These are phyloP conservation scores for Globisporangium orthogonon DNA, from an alignment of 352 stramenopile genomes.

Conservation along the genomic window DNA sequence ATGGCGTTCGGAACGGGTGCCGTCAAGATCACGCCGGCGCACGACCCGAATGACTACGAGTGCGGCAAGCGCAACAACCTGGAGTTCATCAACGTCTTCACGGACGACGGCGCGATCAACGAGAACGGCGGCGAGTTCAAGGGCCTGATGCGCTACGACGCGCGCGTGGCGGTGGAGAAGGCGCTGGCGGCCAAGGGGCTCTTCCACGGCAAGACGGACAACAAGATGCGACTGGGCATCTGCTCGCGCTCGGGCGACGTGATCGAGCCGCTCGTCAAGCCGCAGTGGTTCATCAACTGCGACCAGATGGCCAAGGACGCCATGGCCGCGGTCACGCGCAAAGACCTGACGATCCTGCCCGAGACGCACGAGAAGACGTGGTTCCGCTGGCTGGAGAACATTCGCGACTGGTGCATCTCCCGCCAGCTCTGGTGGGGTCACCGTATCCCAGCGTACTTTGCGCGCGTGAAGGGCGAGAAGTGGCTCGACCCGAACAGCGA, in stretches of 20 bases:
- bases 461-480: conserved; percentile 79
- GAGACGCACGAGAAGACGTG: conserved; percentile 93
- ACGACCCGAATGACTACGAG: conserved; percentile 99
- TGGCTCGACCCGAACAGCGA: conserved; percentile 75
- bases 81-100: conserved; percentile 97
- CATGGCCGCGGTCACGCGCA: conserved; percentile 75
- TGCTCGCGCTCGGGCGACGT: conserved; percentile 98
- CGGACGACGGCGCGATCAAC: conserved; percentile 96
- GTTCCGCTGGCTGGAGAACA: conserved; percentile 98
- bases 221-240: conserved; percentile 98
- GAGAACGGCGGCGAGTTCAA: conserved; percentile 86
- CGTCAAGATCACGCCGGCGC: conserved; percentile 98
- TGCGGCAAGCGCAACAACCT: conserved; percentile 96
- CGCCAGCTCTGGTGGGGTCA: conserved; percentile 99
- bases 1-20: conserved; percentile 98
- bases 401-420: conserved; percentile 99
- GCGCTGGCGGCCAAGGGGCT: conserved; percentile 92
- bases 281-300: conserved; percentile 92
- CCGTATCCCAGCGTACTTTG: conserved; percentile 98
- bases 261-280: conserved; percentile 99
- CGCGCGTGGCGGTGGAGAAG: conserved; percentile 86
- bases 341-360: conserved; percentile 77
- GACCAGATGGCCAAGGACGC: conserved; percentile 78
- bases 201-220: conserved; percentile 95
- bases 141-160: conserved; percentile 88